Conservation (phyloP, 2,329 filamentous ascomycete genomes). For the Juglanconis sp. region DNA sequence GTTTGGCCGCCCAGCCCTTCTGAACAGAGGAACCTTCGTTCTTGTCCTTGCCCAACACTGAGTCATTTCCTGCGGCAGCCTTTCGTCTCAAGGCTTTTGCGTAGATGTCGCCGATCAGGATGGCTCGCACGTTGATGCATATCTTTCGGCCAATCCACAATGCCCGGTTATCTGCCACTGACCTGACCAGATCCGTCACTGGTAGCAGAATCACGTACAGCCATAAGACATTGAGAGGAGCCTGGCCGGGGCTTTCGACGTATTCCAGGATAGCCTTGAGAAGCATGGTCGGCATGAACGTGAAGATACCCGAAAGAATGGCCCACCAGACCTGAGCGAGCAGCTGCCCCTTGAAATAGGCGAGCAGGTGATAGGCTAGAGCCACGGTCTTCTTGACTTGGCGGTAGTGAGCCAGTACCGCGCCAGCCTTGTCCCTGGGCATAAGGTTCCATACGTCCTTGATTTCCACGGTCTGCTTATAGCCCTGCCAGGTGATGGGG, state of each 20-base stretch:
- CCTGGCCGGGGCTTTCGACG: conserved; percentile 75
- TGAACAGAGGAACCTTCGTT: conserved; percentile 35
- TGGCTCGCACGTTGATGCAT: conserved; percentile 86
- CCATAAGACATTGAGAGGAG: conserved; percentile 87
- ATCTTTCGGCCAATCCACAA: conserved; percentile 93
- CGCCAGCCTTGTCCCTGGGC: conserved; percentile 81
- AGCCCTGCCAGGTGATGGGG: conserved; percentile 82
- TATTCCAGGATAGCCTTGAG: conserved; percentile 90
- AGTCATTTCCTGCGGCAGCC: conserved; percentile 74
- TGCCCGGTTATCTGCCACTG: conserved; percentile 78
- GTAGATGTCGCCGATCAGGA: conserved; percentile 97
- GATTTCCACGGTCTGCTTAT: conserved; percentile 78
- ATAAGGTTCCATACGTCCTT: conserved; percentile 88
- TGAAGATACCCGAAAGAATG: conserved; percentile 74
- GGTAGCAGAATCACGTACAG: conserved; percentile 91
- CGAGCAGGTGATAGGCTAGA: conserved; percentile 75
- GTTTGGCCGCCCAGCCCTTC: conserved; percentile 41
- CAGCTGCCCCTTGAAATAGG: conserved; percentile 77
- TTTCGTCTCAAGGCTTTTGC: conserved; percentile 91
- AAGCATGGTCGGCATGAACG: conserved; percentile 86
- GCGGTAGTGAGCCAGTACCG: conserved; percentile 77
- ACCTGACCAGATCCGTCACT: conserved; percentile 75
- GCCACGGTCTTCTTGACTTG: conserved; percentile 78
- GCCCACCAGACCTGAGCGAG: conserved; percentile 79
- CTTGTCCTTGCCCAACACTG: conserved; percentile 59